A percentile compares a stretch with the other conserved stretches of the same genome.
Conservation (phyloP, 1,139 yeast species). For the Diutina pseudorugosa region DNA sequence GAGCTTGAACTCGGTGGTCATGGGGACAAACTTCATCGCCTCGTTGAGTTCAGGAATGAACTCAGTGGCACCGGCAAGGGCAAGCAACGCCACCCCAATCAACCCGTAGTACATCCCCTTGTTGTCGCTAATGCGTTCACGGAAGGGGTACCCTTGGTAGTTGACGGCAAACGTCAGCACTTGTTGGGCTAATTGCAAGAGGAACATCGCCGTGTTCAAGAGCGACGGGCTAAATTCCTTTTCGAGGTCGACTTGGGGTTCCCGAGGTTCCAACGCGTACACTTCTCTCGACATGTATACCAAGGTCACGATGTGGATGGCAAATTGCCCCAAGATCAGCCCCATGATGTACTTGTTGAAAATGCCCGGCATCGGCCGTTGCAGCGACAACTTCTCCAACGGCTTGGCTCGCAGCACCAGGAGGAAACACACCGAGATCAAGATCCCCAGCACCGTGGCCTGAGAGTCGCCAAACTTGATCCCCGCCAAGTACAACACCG, state of each 20-base stretch:
- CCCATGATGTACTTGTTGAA: constrained; percentile 96
- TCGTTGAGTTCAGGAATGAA: constrained; percentile 90
- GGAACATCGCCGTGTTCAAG: constrained; percentile 90
- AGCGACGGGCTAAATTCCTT: constrained; percentile 81
- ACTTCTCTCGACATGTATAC: constrained; percentile 76
- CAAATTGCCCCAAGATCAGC: constrained; percentile 91
- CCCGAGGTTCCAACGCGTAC: constrained; percentile 83
- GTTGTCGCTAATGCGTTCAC: constrained; percentile 81
- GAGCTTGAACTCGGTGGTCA: constrained; percentile 61
- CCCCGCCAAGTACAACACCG: constrained; percentile 92
- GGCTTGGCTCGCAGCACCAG: constrained; percentile 94
- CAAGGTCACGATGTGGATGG: constrained; percentile 76
- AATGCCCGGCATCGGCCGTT: constrained; percentile 96
- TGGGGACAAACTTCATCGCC: constrained; percentile 83
- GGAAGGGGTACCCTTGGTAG: constrained; percentile 94
- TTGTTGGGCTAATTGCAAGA: constrained; percentile 90
- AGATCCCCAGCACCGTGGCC: constrained; percentile 84
- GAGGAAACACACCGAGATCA: constrained; percentile 87
- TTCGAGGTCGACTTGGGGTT: constrained; percentile 78
- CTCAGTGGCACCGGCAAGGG: constrained; percentile 88
- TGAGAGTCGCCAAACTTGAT: constrained; percentile 97
- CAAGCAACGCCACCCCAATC: constrained; percentile 80
- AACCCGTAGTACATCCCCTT: constrained; percentile 97
- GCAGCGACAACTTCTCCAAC: constrained; percentile 75
- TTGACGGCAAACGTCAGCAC: constrained; percentile 96